Conservation (phyloP, 805 yeast species). For the Saccharomycopsis fermentans region DNA sequence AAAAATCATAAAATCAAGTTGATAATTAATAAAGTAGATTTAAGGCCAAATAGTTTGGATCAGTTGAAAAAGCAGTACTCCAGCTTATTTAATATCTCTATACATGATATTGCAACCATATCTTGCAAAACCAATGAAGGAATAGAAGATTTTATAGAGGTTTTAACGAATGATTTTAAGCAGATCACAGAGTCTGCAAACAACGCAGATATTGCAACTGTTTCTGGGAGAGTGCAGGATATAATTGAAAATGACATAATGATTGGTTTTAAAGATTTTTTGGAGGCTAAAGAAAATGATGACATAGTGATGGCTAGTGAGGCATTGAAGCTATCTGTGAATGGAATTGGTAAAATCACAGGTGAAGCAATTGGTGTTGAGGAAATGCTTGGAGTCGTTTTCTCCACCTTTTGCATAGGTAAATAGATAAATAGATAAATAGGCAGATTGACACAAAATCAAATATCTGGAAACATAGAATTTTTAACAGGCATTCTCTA, state of each 20-base stretch:
- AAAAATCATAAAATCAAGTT: slow-evolving; percentile 29
- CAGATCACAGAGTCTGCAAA: slow-evolving; percentile 38
- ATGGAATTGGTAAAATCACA: slow-evolving; percentile 86
- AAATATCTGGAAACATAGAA: no score
- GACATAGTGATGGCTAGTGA: slow-evolving; percentile 81
- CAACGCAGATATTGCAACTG: slow-evolving; percentile 51
- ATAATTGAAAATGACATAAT: slow-evolving; percentile 67
- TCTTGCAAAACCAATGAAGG: slow-evolving; percentile 60
- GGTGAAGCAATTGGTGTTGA: slow-evolving; percentile 85
- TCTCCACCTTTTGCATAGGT: slow-evolving; percentile 89
- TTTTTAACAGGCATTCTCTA: no score
- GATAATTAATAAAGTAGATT: slow-evolving; percentile 53
- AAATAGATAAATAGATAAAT: slow-evolving; percentile 41
- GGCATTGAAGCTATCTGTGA: slow-evolving; percentile 59
- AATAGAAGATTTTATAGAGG: slow-evolving; percentile 33
- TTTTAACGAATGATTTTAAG: slow-evolving; percentile 39
- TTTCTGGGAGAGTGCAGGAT: slow-evolving; percentile 70
- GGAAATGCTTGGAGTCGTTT: slow-evolving; percentile 83
- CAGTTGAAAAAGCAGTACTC: slow-evolving; percentile 21
- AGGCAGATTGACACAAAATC: no score
- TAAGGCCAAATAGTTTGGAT: slow-evolving; percentile 24
- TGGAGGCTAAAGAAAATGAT: slow-evolving; percentile 35
- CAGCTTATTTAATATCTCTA: slow-evolving; percentile 25
- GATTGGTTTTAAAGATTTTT: slow-evolving; percentile 60
- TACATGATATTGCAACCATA: slow-evolving; percentile 28